phyloP scores from a whole-genome alignment of 495 filamentous ascomycete genomes.

The Hypoxylon crocopeplum region DNA sequence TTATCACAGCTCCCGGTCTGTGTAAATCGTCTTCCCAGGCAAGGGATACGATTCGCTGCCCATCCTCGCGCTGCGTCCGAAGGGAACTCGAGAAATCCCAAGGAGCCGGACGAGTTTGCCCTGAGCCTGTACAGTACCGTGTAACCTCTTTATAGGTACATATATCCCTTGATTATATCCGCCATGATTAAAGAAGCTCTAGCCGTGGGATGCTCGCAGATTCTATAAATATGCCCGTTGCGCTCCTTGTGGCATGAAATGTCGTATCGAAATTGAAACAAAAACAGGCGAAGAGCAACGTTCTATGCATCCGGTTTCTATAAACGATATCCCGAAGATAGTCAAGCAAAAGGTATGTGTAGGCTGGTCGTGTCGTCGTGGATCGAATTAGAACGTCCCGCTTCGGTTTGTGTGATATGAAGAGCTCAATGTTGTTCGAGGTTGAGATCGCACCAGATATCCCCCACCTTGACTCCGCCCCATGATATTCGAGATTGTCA shows the following conservation, averaged over 20 bases:
- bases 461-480: constrained; percentile 3
- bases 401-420: constrained; percentile 6
- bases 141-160: neutral
- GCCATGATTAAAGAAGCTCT: too few relatives aligned
- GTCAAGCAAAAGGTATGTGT: neutral
- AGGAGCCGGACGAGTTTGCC: too few relatives aligned
- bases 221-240: too few relatives aligned
- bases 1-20: neutral
- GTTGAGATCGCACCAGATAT: neutral
- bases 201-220: too few relatives aligned
- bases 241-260: too few relatives aligned
- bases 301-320: too few relatives aligned
- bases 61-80: constrained; percentile 8
- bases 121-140: neutral
- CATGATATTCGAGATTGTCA: neutral
- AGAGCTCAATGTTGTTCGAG: neutral
- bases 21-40: neutral
- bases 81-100: too few relatives aligned
- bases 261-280: too few relatives aligned
- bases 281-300: too few relatives aligned
- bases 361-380: constrained; percentile 6
- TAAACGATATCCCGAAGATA: neutral
- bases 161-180: neutral
- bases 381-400: constrained; percentile 6
- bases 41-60: neutral